A percentile compares a stretch with the other conserved stretches of the same genome.
phyloP scores from a whole-genome alignment of 2,329 filamentous ascomycete genomes.

The Chaetothyriales sp. region DNA sequence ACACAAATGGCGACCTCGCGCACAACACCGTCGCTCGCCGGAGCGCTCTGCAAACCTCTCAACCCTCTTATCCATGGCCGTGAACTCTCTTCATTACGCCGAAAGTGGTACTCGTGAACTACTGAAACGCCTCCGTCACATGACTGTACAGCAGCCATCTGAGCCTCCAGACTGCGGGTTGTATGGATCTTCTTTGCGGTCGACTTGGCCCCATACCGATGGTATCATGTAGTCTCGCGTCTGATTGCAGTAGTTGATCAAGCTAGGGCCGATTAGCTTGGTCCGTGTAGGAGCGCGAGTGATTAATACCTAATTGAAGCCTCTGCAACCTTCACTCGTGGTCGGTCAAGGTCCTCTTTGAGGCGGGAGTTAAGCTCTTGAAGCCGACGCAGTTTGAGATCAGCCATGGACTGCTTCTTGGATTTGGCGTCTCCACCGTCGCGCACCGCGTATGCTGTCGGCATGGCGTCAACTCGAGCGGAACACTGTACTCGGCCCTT shows the following conservation, averaged over 20 bases:
- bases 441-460: conserved; percentile 52
- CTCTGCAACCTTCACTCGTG: conserved; percentile 89
- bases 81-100: background rate
- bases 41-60: background rate
- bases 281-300: conserved; percentile 6
- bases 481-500: background rate
- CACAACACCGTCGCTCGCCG: background rate
- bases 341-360: conserved; percentile 88
- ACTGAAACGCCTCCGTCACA: conserved; percentile 42
- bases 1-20: background rate
- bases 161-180: conserved; percentile 66
- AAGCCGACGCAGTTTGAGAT: conserved; percentile 88
- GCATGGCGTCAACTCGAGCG: conserved; percentile 32
- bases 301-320: conserved; percentile 64
- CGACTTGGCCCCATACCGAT: conserved; percentile 86
- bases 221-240: conserved; percentile 99
- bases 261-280: conserved; percentile 39
- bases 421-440: conserved; percentile 56
- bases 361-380: conserved; percentile 94
- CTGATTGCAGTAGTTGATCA: conserved; percentile 96
- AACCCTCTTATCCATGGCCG: background rate
- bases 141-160: conserved; percentile 85
- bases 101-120: background rate
- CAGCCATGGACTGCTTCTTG: conserved; percentile 99
- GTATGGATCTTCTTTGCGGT: conserved; percentile 95